phyloP scores from a whole-genome alignment of 1,139 yeast species.

The Zhuliangozyma blackwelliae region DNA sequence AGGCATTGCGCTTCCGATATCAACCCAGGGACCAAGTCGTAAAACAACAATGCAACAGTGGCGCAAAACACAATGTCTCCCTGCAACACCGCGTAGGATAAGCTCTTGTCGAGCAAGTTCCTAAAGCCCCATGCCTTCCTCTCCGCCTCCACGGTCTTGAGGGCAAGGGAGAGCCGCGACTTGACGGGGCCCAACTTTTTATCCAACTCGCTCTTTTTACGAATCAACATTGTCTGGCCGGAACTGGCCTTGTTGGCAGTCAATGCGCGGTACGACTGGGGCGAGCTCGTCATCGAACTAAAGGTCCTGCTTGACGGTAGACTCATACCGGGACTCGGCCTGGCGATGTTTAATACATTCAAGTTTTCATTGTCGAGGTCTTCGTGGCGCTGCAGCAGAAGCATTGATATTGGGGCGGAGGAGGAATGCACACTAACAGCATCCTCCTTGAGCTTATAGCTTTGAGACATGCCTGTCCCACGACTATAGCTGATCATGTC shows the following conservation, averaged over 20 bases:
- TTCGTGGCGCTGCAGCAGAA: conserved; percentile 4
- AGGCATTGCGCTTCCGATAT: conserved; percentile 18
- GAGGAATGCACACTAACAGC: conserved; percentile 7
- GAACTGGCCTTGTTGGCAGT: conserved; percentile 1
- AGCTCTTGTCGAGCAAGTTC: conserved; percentile 35
- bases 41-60: conserved; percentile 55
- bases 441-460: conserved; percentile 6
- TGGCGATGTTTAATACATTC: conserved; percentile 29
- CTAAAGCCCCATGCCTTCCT: conserved; percentile 31
- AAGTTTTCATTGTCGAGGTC: conserved; percentile 39
- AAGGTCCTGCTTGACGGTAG: too few species aligned
- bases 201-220: too few species aligned
- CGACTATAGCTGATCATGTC: conserved; percentile 22
- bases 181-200: conserved; percentile 4
- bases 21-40: conserved; percentile 22
- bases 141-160: conserved; percentile 25
- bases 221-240: background rate
- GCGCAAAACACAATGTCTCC: conserved; percentile 68
- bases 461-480: conserved; percentile 16
- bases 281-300: too few species aligned
- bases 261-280: too few species aligned
- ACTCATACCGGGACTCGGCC: too few species aligned
- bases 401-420: conserved; percentile 4
- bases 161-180: conserved; percentile 24
- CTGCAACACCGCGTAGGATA: conserved; percentile 52